A percentile compares a stretch with the other conserved stretches of the same genome.
Evolutionary conservation across 805 yeast genomes (phyloP).

Genomic region (Nakazawaea peltata): DNA sequence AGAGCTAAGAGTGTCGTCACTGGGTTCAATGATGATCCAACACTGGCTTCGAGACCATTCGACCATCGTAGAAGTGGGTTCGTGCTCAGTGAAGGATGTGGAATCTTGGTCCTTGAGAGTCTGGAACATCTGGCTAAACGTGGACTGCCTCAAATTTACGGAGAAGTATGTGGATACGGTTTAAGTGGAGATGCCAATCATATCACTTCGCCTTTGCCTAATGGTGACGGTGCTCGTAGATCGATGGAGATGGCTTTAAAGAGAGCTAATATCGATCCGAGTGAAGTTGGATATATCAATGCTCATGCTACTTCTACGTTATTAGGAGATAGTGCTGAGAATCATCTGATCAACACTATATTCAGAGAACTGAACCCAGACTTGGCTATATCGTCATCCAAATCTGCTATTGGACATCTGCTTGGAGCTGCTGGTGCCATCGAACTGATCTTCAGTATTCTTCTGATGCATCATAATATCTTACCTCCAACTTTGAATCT

Average conservation of each 20-base stretch:
- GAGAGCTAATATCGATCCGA: conserved; percentile 37
- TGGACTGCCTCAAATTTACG: conserved; percentile 58
- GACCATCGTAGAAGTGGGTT: conserved; percentile 76
- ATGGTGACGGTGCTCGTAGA: conserved; percentile 77
- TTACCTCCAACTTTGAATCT: conserved; percentile 83
- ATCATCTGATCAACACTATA: conserved; percentile 55
- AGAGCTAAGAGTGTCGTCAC: conserved; percentile 77
- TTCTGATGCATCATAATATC: conserved; percentile 47
- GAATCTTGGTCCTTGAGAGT: conserved; percentile 68
- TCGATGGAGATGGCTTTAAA: conserved; percentile 75
- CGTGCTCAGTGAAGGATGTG: conserved; percentile 91
- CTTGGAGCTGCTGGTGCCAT: conserved; percentile 96
- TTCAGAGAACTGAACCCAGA: conserved; percentile 31
- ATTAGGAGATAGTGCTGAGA: conserved; percentile 86
- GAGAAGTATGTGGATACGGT: conserved; percentile 84
- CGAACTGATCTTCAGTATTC: conserved; percentile 74
- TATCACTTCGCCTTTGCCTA: conserved; percentile 81
- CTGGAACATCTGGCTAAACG: conserved; percentile 66
- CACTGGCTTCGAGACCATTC: conserved; percentile 77
- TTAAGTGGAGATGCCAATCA: conserved; percentile 87
- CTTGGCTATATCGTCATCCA: conserved; percentile 67
- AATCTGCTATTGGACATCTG: conserved; percentile 90
- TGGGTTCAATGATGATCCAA: conserved; percentile 51
- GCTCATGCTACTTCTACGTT: conserved; percentile 96
- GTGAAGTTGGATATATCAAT: conserved; percentile 67